Percentiles rank a stretch among this genome's conserved stretches.
These are phyloP conservation scores for Auriscalpium vulgare DNA, from an alignment of 768 basidiomycete species.

Conservation along the genomic window DNA sequence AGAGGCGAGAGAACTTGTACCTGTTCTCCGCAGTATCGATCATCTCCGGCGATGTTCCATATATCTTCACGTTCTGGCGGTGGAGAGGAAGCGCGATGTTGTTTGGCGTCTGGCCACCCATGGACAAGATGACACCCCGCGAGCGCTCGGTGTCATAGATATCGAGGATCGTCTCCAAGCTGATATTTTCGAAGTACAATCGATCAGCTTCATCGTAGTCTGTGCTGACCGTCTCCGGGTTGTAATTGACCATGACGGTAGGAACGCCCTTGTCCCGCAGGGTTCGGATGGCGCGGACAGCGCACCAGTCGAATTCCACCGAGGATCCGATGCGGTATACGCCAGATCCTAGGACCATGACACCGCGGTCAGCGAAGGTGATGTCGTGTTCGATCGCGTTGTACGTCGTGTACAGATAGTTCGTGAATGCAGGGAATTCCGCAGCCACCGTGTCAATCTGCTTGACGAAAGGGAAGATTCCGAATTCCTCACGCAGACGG, in stretches of 20 bases:
- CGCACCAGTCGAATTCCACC: constrained; percentile 99
- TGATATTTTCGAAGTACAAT: constrained; percentile 98
- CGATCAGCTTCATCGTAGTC: constrained; percentile 99
- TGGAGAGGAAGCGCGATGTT: constrained; percentile 95
- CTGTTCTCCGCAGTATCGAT: constrained; percentile 99
- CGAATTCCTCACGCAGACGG: constrained; percentile 75
- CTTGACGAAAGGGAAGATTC: constrained; percentile 88
- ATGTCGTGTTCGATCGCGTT: constrained; percentile 94
- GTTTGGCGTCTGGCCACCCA: constrained; percentile 99
- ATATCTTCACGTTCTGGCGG: constrained; percentile 97
- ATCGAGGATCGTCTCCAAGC: constrained; percentile 90
- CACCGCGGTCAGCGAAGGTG: constrained; percentile 80
- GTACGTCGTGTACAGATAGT: constrained; percentile 98
- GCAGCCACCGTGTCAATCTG: constrained; percentile 99
- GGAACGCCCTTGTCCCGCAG: constrained; percentile 90
- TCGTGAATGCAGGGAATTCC: constrained; percentile 97
- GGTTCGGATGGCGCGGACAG: constrained; percentile 93
- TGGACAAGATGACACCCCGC: constrained; percentile 88
- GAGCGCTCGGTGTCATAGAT: constrained; percentile 91
- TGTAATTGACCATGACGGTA: constrained; percentile 99
- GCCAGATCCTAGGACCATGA: constrained; percentile 97
- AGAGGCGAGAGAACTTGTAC: constrained; percentile 97
- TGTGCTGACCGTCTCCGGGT: constrained; percentile 97
- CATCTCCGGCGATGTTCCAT: constrained; percentile 98
- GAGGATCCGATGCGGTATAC: constrained; percentile 99